Evolutionary conservation across 208 protist genomes (phyloP), one percentile per base, ranked within the genome.

Genomic region (Porcisia hertigi): DNA sequence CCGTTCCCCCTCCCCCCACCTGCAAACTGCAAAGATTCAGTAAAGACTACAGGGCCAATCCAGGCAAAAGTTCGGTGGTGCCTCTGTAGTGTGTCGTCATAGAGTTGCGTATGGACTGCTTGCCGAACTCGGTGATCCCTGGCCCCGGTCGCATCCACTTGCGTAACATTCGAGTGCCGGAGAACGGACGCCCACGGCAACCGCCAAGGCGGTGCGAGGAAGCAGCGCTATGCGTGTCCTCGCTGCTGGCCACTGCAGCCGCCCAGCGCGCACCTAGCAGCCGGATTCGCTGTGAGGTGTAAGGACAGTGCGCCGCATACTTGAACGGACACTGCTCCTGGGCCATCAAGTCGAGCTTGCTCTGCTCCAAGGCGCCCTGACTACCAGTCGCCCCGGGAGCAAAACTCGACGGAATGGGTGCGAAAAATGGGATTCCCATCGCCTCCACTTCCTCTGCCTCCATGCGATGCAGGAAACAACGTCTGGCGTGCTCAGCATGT

Each of bases 241-340:
- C 54, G 20, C 23, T 25, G 53, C n/a, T 55, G 34, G 45, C 14
- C 45, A 70, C 25, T 16, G 53, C 73, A n/a, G 18, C 43, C 16
- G 57, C 69, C 78, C 78, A 82, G 41, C 39, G 23, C 30, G n/a
- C 34, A 8, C 78, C 78, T 12, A 82, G 53, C 36, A 75, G 57
- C 41, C 78, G 78, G 5, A 69, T 82, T 0, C 67, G 66, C 18
- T 12, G 57, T 6, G 67, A 52, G 69, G 85, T 85, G 74, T 82
- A 86, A 1, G 85, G 85, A 53, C 85, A 89, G 65, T 89, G 72
- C 34, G 77, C 82, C 23, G 82, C 85, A 34, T 71, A 89, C n/a
- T 45, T 60, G 54, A 87, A 89, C 7, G 85, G 85, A 55, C 85
- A 89, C 18, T 75, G 72, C 54, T 83, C 23, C 11, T 36, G 57